These are phyloP conservation scores for Coemansia sp. DNA, from an alignment of 192 early-diverging fungal genomes.

Conservation along the genomic window DNA sequence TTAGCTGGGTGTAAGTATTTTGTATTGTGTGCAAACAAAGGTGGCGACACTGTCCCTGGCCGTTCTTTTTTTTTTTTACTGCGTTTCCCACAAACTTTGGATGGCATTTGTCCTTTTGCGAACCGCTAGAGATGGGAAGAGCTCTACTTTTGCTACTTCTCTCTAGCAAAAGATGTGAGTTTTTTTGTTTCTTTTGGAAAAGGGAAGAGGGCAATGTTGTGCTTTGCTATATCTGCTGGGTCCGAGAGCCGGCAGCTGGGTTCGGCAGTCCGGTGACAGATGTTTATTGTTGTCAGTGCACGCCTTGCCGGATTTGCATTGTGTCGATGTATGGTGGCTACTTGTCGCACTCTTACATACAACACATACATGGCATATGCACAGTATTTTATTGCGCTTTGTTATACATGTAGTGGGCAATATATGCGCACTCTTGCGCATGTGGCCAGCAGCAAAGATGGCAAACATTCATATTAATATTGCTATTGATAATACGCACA, in stretches of 20 bases:
- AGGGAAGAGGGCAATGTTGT: not conserved
- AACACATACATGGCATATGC: too few relatives aligned
- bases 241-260: too few relatives aligned
- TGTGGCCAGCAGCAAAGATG: too few relatives aligned
- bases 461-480: not conserved
- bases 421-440: not conserved
- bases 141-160: not conserved
- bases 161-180: not conserved
- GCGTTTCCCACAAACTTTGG: not conserved
- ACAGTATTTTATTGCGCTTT: too few relatives aligned
- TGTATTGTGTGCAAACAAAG: slow-evolving; percentile 3
- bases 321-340: too few relatives aligned
- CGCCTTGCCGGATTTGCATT: too few relatives aligned
- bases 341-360: too few relatives aligned
- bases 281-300: too few relatives aligned
- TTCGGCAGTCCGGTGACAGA: too few relatives aligned
- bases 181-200: not conserved
- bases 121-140: too few relatives aligned
- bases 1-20: slow-evolving; percentile 50
- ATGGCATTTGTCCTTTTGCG: not conserved
- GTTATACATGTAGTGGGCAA: too few relatives aligned
- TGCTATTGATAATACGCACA: not conserved
- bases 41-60: not conserved
- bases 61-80: not conserved
- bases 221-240: too few relatives aligned